Conservation (phyloP, 176 grass and related monocot genomes). For the Luzula sylvatica region DNA sequence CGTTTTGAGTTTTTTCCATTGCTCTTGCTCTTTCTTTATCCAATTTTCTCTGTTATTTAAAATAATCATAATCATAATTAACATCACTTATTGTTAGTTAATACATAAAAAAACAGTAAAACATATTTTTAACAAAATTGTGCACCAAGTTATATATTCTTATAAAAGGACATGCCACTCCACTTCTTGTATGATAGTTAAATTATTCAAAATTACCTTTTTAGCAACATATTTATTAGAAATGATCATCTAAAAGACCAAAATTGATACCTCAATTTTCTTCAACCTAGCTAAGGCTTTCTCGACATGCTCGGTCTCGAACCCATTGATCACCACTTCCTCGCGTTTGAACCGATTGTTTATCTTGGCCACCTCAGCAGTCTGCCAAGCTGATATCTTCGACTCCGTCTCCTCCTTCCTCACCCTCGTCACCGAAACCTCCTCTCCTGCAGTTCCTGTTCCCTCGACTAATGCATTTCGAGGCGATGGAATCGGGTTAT, state of each 20-base stretch:
- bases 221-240: no score
- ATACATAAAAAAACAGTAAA: no score
- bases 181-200: no score
- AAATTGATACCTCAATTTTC: slow-evolving; percentile 62
- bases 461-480: background rate
- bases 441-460: slow-evolving; percentile 3
- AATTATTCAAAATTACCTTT: no score
- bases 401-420: slow-evolving; percentile 93
- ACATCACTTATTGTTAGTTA: no score
- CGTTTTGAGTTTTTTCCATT: slow-evolving; percentile 88
- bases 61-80: background rate
- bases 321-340: slow-evolving; percentile 86
- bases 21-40: slow-evolving; percentile 88
- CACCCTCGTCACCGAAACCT: slow-evolving; percentile 49
- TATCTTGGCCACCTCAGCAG: slow-evolving; percentile 74
- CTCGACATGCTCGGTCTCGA: slow-evolving; percentile 71
- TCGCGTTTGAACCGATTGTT: slow-evolving; percentile 88
- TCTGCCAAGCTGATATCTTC: slow-evolving; percentile 92
- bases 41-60: slow-evolving; percentile 48
- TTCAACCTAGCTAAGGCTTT: slow-evolving; percentile 59
- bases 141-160: no score
- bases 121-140: no score
- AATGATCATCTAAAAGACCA: no score
- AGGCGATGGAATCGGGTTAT: slow-evolving; percentile 60
- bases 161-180: no score